Evolutionary conservation across 805 yeast genomes (phyloP).

Genomic region (Clavispora carvajalis): DNA sequence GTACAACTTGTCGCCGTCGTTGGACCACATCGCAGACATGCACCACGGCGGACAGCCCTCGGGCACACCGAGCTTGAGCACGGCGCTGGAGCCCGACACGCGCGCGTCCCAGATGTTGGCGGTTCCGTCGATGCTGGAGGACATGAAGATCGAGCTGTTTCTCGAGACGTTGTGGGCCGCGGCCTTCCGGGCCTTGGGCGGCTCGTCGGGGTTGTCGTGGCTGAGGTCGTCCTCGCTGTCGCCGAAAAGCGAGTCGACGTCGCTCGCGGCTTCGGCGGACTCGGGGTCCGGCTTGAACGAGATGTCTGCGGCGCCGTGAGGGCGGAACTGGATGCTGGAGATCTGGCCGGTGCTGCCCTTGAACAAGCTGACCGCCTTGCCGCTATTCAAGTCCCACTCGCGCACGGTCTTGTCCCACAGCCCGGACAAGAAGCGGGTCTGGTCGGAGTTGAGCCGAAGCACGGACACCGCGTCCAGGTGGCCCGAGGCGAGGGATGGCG

Average conservation of each 20-base stretch:
- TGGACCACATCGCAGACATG: conserved; percentile 82
- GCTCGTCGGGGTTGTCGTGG: conserved; percentile 6
- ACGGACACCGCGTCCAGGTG: conserved; percentile 77
- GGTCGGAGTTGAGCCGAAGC: conserved; percentile 54
- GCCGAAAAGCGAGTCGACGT: conserved; percentile 45
- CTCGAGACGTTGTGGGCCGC: conserved; percentile 20
- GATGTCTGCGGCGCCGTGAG: conserved; percentile 46
- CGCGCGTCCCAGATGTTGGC: conserved; percentile 81
- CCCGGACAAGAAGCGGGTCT: conserved; percentile 69
- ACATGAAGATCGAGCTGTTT: conserved; percentile 54
- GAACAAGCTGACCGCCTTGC: conserved; percentile 46
- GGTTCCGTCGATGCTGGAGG: conserved; percentile 81
- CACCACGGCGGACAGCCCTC: conserved; percentile 90
- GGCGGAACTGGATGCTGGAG: conserved; percentile 69
- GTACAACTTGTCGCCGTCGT: conserved; percentile 69
- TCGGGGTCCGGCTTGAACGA: conserved; percentile 19
- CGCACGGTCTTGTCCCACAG: conserved; percentile 82
- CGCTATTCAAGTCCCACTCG: conserved; percentile 84
- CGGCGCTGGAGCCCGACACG: conserved; percentile 26
- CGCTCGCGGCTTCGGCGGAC: conserved; percentile 22
- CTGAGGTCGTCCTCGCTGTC: conserved; percentile 26
- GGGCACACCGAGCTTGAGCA: conserved; percentile 49
- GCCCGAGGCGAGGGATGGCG: conserved; percentile 18
- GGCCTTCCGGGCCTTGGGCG: conserved; percentile 11
- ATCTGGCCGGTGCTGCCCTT: conserved; percentile 70